A percentile compares a stretch with the other conserved stretches of the same genome.
These are phyloP conservation scores for Fusarium foetens DNA, from an alignment of 2,329 filamentous ascomycete species.

Conservation along the genomic window DNA sequence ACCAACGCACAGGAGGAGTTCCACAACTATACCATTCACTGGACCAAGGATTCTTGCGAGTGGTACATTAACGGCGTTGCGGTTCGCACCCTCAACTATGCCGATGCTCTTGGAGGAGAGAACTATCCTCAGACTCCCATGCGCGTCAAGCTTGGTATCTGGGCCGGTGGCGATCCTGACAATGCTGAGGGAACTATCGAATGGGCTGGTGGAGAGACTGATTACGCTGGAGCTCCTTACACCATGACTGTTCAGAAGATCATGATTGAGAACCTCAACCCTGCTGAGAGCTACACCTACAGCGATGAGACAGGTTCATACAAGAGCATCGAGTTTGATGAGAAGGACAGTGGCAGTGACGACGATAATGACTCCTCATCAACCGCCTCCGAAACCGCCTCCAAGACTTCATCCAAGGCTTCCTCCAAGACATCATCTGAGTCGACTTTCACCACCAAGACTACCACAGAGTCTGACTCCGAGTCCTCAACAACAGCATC, in stretches of 20 bases:
- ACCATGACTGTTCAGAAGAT: conserved; percentile 64
- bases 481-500: conserved; percentile 10
- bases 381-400: not conserved
- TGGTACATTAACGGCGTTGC: conserved; percentile 67
- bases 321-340: conserved; percentile 39
- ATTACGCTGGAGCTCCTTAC: conserved; percentile 59
- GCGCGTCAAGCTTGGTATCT: conserved; percentile 71
- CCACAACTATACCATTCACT: conserved; percentile 76
- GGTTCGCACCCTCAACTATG: conserved; percentile 43
- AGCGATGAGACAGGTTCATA: conserved; percentile 40
- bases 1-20: conserved; percentile 48
- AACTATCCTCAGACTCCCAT: conserved; percentile 76
- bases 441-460: not conserved
- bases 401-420: not conserved
- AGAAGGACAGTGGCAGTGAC: conserved; percentile 6
- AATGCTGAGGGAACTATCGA: conserved; percentile 68
- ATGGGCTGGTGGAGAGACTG: conserved; percentile 71
- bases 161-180: conserved; percentile 55
- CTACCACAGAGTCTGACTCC: not conserved
- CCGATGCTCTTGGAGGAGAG: conserved; percentile 59
- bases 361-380: not conserved
- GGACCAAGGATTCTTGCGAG: conserved; percentile 66
- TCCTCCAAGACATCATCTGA: not conserved
- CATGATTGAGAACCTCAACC: conserved; percentile 56
- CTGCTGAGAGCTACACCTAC: conserved; percentile 48